Percentiles rank a stretch among this genome's conserved stretches.
phyloP scores from a whole-genome alignment of 176 grass and related monocot genomes.

The Phragmites australis region DNA sequence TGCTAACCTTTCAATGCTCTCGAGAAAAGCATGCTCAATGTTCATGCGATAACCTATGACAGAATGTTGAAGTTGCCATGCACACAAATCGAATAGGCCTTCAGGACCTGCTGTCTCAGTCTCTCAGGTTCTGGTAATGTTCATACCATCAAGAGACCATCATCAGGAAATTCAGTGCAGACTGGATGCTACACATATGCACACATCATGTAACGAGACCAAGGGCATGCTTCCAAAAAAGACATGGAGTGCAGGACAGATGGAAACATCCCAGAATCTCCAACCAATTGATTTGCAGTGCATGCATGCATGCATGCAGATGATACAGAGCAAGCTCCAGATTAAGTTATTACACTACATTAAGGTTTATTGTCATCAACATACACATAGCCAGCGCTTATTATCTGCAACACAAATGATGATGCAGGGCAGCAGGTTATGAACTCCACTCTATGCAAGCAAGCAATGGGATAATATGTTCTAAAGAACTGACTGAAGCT shows the following conservation, averaged over 20 bases:
- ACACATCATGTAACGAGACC: background rate
- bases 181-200: background rate
- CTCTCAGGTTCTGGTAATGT: background rate
- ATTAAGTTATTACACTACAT: background rate
- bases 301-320: background rate
- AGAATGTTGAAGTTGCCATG: slow-evolving; percentile 14
- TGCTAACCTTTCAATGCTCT: slow-evolving; percentile 33
- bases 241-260: background rate
- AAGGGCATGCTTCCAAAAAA: background rate
- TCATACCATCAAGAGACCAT: background rate
- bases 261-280: background rate
- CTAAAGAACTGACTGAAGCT: slow-evolving; percentile 10
- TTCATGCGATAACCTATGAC: background rate
- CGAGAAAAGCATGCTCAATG: slow-evolving; percentile 26
- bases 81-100: too few species aligned
- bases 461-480: slow-evolving; percentile 30
- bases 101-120: too few species aligned
- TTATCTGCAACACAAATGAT: slow-evolving; percentile 14
- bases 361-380: slow-evolving; percentile 31
- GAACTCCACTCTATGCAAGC: slow-evolving; percentile 24
- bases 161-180: slow-evolving; percentile 9
- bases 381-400: slow-evolving; percentile 14
- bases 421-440: slow-evolving; percentile 23
- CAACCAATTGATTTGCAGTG: slow-evolving; percentile 6
- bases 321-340: slow-evolving; percentile 19